Evolutionary conservation across 2,329 filamentous ascomycete genomes (phyloP), one percentile per base, ranked within the genome.

Genomic region (Colletotrichum lentis): DNA sequence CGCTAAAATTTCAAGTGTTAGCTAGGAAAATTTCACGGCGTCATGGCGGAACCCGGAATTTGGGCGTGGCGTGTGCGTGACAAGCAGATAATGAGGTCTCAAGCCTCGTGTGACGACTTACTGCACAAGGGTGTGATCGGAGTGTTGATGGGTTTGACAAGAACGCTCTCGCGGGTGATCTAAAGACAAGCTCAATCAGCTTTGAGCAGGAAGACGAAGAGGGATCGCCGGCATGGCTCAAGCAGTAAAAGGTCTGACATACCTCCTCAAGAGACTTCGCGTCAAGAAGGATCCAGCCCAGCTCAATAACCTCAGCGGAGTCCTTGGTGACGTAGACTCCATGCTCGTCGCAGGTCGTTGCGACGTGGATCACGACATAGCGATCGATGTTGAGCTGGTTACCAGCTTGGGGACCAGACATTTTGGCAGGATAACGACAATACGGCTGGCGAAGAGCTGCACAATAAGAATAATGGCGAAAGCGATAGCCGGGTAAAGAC

Each of bases 261-360:
- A 97, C 94, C 91, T 97, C 94, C 75, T 97, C 94, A 75, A 94
- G 91, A 71, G 88, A 91, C 83, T 95, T 96, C 73, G 93, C 91
- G 79, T 97, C 94, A 71, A 97, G 86, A 76, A 99, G 83, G 77
- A 98, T 97, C 96, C 96, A 99, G 72, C 95, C 96, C 78, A 99
- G 87, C 87, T 99, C 96, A 80, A 99, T 99, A 73, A 99, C 96
- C 84, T 99, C 96, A 71, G 96, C 96, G 68, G 96, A 98, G 82
- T 99, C 96, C 83, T 98, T 98, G 69, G 96, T 99, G 68, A 99
- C 96, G 81, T 99, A 99, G 73, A 99, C 96, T 71, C 96, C 96
- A 82, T 99, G 96, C 81, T 99, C 96, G 80, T 99, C 96, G 82
- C 96, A 99, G 74, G 96, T 99, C 43, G 96, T 99, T 72, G 96